Conservation (phyloP, 108 stramenopile genomes). For the Conticribra guillardii region DNA sequence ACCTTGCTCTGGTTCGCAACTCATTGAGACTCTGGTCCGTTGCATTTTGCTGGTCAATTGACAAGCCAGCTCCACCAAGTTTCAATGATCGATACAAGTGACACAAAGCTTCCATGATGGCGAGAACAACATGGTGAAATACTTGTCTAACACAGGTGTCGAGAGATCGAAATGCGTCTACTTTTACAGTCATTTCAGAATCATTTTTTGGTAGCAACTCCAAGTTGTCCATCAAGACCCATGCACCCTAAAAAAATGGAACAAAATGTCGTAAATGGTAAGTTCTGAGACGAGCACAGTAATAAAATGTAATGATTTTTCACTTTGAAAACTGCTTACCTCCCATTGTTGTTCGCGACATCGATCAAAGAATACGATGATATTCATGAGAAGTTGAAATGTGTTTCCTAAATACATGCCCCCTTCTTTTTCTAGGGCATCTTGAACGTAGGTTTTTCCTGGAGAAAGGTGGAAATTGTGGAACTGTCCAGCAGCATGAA, state of each 20-base stretch:
- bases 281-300: neutral
- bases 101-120: constrained; percentile 53
- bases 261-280: neutral
- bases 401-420: constrained; percentile 57
- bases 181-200: constrained; percentile 43
- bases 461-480: constrained; percentile 53
- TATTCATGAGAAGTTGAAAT: constrained; percentile 67
- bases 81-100: constrained; percentile 39
- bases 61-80: constrained; percentile 11
- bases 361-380: constrained; percentile 70
- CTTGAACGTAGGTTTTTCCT: constrained; percentile 58
- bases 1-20: constrained; percentile 57
- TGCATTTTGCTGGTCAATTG: constrained; percentile 20
- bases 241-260: constrained; percentile 26
- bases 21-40: constrained; percentile 57
- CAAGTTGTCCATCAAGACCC: constrained; percentile 45
- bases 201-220: constrained; percentile 37
- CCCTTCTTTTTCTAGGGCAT: constrained; percentile 62
- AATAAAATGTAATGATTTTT: neutral
- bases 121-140: constrained; percentile 50
- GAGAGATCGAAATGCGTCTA: constrained; percentile 40
- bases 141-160: constrained; percentile 39
- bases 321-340: constrained; percentile 22
- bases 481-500: constrained; percentile 56
- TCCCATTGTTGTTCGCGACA: constrained; percentile 57